Conservation (phyloP, 1,284 basidiomycete species). For the Heterobasidion occidentale region DNA sequence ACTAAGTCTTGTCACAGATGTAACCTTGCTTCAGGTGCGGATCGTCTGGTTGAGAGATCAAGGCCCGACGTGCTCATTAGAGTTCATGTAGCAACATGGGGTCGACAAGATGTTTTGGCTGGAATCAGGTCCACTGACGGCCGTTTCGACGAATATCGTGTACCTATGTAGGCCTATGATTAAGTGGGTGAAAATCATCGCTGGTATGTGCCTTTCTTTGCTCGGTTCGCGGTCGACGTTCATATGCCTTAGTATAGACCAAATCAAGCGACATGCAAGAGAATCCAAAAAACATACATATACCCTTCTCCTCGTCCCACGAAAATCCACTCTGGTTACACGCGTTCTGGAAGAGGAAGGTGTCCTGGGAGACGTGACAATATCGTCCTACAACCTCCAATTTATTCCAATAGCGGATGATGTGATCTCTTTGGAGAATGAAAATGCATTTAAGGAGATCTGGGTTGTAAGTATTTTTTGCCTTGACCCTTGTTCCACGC, state of each 20-base stretch:
- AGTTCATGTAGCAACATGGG: constrained; percentile 74
- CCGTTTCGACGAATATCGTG: constrained; percentile 83
- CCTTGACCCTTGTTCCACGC: background rate
- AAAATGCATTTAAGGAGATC: constrained; percentile 76
- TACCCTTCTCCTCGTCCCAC: constrained; percentile 85
- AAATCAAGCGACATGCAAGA: constrained; percentile 72
- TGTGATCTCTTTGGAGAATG: constrained; percentile 82
- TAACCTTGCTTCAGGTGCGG: constrained; percentile 81
- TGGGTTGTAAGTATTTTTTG: constrained; percentile 64
- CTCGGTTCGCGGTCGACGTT: constrained; percentile 5
- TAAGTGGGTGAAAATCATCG: constrained; percentile 82
- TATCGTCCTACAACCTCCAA: constrained; percentile 85
- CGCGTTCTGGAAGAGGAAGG: constrained; percentile 87
- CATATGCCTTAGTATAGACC: constrained; percentile 45
- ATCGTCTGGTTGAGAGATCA: background rate
- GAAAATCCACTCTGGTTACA: constrained; percentile 79
- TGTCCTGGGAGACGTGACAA: constrained; percentile 81
- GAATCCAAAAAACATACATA: constrained; percentile 75
- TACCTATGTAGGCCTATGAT: constrained; percentile 91
- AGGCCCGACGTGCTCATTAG: background rate
- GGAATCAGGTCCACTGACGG: constrained; percentile 78
- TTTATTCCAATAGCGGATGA: constrained; percentile 92
- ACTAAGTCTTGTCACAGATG: constrained; percentile 88
- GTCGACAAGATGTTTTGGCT: constrained; percentile 99
- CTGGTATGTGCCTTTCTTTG: constrained; percentile 49